Conservation (phyloP, 2,329 filamentous ascomycete species). For the Diplodia intermedia region DNA sequence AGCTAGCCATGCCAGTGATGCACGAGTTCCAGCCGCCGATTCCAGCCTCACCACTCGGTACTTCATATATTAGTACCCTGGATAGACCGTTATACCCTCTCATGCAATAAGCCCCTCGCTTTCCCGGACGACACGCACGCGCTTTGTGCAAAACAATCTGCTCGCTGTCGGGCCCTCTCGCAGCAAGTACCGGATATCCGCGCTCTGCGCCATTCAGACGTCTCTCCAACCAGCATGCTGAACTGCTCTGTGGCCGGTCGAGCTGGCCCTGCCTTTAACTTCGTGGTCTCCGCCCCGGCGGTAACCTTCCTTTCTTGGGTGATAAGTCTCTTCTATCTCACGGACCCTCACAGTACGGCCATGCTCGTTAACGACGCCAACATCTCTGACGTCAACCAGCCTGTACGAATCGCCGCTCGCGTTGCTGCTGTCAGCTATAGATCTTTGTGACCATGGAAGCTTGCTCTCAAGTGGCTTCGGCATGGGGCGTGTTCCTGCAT, state of each 20-base stretch:
- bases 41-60: background rate
- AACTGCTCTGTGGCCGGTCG: background rate
- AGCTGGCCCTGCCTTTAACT: background rate
- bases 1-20: background rate
- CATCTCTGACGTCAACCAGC: constrained; percentile 24
- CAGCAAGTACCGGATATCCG: background rate
- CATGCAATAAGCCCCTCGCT: background rate
- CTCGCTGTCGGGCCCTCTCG: background rate
- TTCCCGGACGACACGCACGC: background rate
- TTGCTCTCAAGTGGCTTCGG: background rate
- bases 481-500: constrained; percentile 2
- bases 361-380: constrained; percentile 8
- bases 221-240: constrained; percentile 18
- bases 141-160: background rate
- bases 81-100: background rate
- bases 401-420: constrained; percentile 19
- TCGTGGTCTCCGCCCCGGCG: background rate
- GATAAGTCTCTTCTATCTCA: constrained; percentile 29
- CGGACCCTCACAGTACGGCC: constrained; percentile 7
- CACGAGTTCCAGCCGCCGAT: background rate
- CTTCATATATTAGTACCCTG: background rate
- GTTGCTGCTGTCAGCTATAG: constrained; percentile 10
- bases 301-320: constrained; percentile 5
- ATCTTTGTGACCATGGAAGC: constrained; percentile 12
- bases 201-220: background rate